phyloP scores from a whole-genome alignment of 2,329 filamentous ascomycete species.

The Pyricularia grisea region DNA sequence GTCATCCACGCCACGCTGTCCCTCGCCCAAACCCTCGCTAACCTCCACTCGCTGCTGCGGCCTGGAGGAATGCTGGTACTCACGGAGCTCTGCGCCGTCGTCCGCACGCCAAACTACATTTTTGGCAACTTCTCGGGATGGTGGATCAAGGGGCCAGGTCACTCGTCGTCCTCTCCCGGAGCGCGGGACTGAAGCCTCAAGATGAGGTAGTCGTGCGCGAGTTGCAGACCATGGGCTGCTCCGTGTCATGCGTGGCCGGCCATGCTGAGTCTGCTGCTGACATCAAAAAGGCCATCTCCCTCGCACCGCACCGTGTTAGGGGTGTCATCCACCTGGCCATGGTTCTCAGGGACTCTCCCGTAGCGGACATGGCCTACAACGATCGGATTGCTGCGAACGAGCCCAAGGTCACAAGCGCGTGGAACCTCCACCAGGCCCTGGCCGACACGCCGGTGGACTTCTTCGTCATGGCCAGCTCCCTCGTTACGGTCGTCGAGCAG shows the following conservation, averaged over 20 bases:
- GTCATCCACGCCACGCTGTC: no score
- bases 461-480: slow-evolving; percentile 6
- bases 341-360: slow-evolving; percentile 12
- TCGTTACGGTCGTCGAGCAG: slow-evolving; percentile 9
- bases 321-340: slow-evolving; percentile 17
- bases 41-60: no score
- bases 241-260: slow-evolving; percentile 10
- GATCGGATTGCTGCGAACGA: slow-evolving; percentile 23
- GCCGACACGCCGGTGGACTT: slow-evolving; percentile 1
- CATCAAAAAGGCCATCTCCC: slow-evolving; percentile 9
- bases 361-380: slow-evolving; percentile 17
- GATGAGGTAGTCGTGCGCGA: slow-evolving; percentile 11
- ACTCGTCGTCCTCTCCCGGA: slow-evolving; percentile 27
- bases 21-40: no score
- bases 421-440: slow-evolving; percentile 27
- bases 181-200: slow-evolving; percentile 10
- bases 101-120: no score
- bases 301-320: slow-evolving; percentile 10
- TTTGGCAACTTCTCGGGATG: slow-evolving; percentile 11
- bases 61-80: no score
- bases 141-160: slow-evolving; percentile 26
- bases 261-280: slow-evolving; percentile 10
- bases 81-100: no score
- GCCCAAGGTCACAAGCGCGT: slow-evolving; percentile 29
- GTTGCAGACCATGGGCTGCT: slow-evolving; percentile 14